Conservation (phyloP, 345 rosid genomes). For the Lepidium africanum region DNA sequence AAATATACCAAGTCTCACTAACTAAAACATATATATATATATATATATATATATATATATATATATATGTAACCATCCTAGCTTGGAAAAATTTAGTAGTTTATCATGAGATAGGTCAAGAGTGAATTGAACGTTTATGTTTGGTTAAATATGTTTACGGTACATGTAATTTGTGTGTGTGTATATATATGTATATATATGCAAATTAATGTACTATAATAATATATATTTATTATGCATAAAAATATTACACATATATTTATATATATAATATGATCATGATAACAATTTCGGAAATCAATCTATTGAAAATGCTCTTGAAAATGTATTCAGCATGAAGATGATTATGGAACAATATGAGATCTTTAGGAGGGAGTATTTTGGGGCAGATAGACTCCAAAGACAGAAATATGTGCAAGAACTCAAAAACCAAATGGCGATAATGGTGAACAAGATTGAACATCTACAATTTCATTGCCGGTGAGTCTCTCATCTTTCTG, state of each 20-base stretch:
- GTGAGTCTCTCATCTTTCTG: slow-evolving; percentile 24
- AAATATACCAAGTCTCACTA: neutral
- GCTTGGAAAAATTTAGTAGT: neutral
- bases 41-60: neutral
- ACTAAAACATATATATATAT: neutral
- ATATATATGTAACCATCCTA: neutral
- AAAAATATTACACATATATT: no score
- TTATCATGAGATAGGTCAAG: neutral
- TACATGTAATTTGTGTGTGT: neutral
- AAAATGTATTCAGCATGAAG: slow-evolving; percentile 32
- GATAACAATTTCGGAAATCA: neutral
- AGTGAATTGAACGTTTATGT: neutral
- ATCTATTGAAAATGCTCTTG: neutral
- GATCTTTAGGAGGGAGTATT: slow-evolving; percentile 15
- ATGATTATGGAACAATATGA: slow-evolving; percentile 39
- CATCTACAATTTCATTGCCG: slow-evolving; percentile 36
- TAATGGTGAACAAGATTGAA: slow-evolving; percentile 44
- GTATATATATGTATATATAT: neutral
- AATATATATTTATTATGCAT: no score
- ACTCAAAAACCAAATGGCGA: slow-evolving; percentile 32
- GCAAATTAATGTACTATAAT: no score
- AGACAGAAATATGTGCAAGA: slow-evolving; percentile 31
- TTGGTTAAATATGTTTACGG: neutral
- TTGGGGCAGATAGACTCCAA: neutral
- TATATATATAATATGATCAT: neutral